Conservation (phyloP, 306 rosid genomes). For the Castanea sativa region DNA sequence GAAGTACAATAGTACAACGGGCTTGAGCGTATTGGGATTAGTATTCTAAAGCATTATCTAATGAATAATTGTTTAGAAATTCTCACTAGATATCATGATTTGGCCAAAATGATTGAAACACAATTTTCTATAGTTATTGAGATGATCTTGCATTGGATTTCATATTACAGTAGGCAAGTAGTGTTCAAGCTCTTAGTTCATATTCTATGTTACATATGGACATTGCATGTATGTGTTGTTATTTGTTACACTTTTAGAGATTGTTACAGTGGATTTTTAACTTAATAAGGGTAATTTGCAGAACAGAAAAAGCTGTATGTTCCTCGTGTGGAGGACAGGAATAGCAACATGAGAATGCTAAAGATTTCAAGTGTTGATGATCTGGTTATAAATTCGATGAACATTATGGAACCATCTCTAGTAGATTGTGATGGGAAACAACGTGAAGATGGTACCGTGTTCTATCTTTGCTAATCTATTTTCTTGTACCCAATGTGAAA, state of each 20-base stretch:
- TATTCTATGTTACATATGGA: too few species aligned
- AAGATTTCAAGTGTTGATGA: background rate
- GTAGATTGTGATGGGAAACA: conserved; percentile 5
- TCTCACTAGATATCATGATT: too few species aligned
- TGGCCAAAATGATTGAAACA: too few species aligned
- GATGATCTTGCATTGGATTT: background rate
- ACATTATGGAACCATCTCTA: background rate
- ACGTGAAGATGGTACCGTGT: conserved; percentile 7
- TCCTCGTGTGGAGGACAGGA: conserved; percentile 10
- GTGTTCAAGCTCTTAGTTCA: background rate
- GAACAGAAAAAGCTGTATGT: background rate
- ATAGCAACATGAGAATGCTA: conserved; percentile 17
- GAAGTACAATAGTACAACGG: too few species aligned
- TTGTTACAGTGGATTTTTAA: background rate
- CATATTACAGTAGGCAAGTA: too few species aligned
- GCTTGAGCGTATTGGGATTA: too few species aligned
- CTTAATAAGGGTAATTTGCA: background rate
- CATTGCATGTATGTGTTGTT: too few species aligned
- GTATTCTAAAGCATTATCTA: too few species aligned
- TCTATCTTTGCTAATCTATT: background rate
- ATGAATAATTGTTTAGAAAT: too few species aligned
- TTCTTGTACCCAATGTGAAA: background rate
- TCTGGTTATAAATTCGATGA: background rate
- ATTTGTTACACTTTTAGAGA: background rate
- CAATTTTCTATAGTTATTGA: too few species aligned